Evolutionary conservation across 2,329 filamentous ascomycete species (phyloP), one percentile per base, ranked within the genome.

Genomic region (Chalaropsis ovoidea): DNA sequence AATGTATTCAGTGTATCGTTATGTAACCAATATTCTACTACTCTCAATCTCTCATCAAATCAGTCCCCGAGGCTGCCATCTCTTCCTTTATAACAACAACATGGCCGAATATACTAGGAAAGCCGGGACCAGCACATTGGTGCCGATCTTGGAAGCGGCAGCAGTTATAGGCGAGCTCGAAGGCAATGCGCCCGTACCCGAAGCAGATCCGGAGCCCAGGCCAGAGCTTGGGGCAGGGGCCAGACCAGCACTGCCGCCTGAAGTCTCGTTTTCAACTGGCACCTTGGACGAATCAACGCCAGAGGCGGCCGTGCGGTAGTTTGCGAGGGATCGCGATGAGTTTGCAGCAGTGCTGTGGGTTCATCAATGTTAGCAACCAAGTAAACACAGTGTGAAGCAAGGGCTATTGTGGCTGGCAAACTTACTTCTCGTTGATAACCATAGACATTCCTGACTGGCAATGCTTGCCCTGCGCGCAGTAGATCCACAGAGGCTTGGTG

Each of bases 361-460:
- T 6, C 10, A 58, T 39, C 3, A 3, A 17, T n/a, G 15, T 35
- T 54, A 31, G 10, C 1, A n/a, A 4, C 13, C 13, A 52, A n/a
- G n/a, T 35, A 63, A 31, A n/a, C 11, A 64, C 13, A n/a, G 22
- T 6, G 1, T 27, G 27, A 52, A 27, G 8, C 6, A 19, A 24
- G n/a, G 47, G 47, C 19, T 52, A 6, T 22, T 10, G 1, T 17
- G 54, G 3, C 7, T 3, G 43, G 3, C 19, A 22, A 22, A 76
- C 85, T 76, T 76, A 88, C 85, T 86, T 80, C 76, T 83, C 83
- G 75, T 92, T 91, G 73, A 91, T 85, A 41, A 89, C 87, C 77
- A 89, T 86, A 66, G 82, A 80, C 86, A 91, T 91, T 68, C 87
- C 87, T 61, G 73, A 76, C 74, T 90, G 82, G 75, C 89, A 94